A percentile compares a stretch with the other conserved stretches of the same genome.
These are phyloP conservation scores for Musa itinerans DNA, from an alignment of 176 grass and related monocot species.

Conservation along the genomic window DNA sequence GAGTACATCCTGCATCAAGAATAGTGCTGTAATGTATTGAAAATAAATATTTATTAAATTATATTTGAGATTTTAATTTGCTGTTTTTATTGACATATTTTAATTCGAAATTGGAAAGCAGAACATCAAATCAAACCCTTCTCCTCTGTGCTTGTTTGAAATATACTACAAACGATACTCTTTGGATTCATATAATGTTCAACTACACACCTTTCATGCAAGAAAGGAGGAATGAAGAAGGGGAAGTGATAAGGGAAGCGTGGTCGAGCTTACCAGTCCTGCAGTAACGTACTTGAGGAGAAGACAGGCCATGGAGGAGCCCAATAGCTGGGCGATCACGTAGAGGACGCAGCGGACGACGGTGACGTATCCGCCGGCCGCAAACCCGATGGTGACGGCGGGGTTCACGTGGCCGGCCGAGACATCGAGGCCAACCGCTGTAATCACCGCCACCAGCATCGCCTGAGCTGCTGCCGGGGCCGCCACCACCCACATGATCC, in stretches of 20 bases:
- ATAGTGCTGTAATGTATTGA: too few relatives aligned
- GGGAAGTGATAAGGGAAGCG: too few relatives aligned
- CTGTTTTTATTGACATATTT: too few relatives aligned
- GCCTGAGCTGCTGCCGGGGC: slow-evolving; percentile 45
- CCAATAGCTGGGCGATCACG: slow-evolving; percentile 42
- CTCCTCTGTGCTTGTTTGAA: too few relatives aligned
- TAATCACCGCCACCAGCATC: slow-evolving; percentile 53
- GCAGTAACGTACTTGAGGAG: slow-evolving; percentile 52
- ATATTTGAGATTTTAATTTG: too few relatives aligned
- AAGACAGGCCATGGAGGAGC: slow-evolving; percentile 40
- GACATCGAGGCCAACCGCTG: slow-evolving; percentile 58
- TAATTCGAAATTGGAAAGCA: too few relatives aligned
- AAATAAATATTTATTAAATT: too few relatives aligned
- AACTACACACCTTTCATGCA: too few relatives aligned
- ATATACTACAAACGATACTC: too few relatives aligned
- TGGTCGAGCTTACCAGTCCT: slow-evolving; percentile 13
- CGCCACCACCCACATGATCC: slow-evolving; percentile 53
- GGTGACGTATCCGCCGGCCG: slow-evolving; percentile 45
- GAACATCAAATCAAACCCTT: too few relatives aligned
- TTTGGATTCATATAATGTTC: too few relatives aligned
- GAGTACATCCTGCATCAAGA: slow-evolving; percentile 22
- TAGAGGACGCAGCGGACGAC: slow-evolving; percentile 58
- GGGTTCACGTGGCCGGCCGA: slow-evolving; percentile 75
- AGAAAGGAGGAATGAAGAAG: background rate
- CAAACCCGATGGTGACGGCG: slow-evolving; percentile 57